Evolutionary conservation across 139 green algal species (phyloP), one percentile per base, ranked within the genome.

Genomic region (Pleodorina starrii): DNA sequence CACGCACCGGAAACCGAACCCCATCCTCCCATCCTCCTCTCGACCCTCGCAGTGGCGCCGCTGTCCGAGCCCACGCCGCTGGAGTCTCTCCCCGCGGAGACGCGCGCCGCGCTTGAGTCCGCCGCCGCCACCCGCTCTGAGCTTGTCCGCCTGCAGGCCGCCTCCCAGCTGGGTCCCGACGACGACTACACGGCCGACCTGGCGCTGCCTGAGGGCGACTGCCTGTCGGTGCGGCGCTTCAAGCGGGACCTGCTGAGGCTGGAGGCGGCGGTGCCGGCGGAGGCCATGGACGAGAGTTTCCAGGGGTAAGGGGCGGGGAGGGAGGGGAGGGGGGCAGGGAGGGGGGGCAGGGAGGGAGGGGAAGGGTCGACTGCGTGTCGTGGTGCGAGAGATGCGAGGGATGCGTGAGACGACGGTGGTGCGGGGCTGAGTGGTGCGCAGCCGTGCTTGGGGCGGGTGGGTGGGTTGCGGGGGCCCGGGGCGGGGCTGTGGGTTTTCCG

Each of bases 191-290:
- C 46, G 3, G 48, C 68, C 6, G 66, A 71, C 32, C 32, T 75
- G 43, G 32, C 66, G 21, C 35, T 81, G 46, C 46, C 23, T 17
- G 43, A 25, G 23, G 35, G 16, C 14, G 66, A 83, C 79, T 44
- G 32, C 11, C 16, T 12, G 11, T 43, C 69, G 32, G 40, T 92
- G 75, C 16, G 51, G 76, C 89, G 92, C 84, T 85, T 95, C 59
- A 93, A 92, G 87, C 60, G 63, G 25, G 92, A 94, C 57, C 48
- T 96, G 86, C 78, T 93, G 77, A 69, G 71, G 19, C 77, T 95
- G 25, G 91, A 90, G 81, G 86, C 78, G 43, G 90, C 90, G 36
- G 78, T 95, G 66, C 92, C 90, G 35, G 40, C 80, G n/a, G 71
- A 85, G 21, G 88, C 84, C 0, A 54, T 93, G n/a, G 73, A 63